Conservation (phyloP, 176 grass and related monocot species). For the Tillandsia fasciculata region DNA sequence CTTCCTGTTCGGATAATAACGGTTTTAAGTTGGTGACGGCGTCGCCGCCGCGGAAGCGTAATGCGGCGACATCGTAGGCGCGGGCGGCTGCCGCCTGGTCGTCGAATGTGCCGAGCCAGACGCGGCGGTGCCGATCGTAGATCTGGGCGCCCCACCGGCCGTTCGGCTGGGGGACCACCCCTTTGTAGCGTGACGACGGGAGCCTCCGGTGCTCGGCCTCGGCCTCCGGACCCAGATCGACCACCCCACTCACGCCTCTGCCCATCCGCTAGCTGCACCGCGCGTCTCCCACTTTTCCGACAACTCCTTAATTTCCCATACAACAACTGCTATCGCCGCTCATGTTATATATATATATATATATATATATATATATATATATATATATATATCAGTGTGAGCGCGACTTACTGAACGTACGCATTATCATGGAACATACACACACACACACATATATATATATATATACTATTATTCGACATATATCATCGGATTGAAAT, state of each 20-base stretch:
- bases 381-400: no score
- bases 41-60: constrained; percentile 18
- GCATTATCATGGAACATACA: no score
- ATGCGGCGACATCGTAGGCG: constrained; percentile 13
- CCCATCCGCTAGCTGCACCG: neutral
- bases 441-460: no score
- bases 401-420: no score
- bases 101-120: constrained; percentile 16
- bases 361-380: no score
- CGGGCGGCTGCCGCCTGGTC: constrained; percentile 7
- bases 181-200: constrained; percentile 13
- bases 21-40: constrained; percentile 10
- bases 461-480: no score
- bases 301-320: no score
- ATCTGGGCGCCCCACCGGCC: constrained; percentile 21
- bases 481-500: no score
- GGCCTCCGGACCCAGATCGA: neutral
- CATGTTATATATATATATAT: no score
- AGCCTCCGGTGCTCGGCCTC: constrained; percentile 7
- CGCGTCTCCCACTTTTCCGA: no score
- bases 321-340: no score
- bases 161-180: constrained; percentile 21
- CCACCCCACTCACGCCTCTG: neutral
- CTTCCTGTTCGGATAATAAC: neutral
- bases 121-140: constrained; percentile 16